Percentiles rank a stretch among this genome's conserved stretches.
phyloP scores from a whole-genome alignment of 169 alveolate species.

The Plasmodium yoelii region DNA sequence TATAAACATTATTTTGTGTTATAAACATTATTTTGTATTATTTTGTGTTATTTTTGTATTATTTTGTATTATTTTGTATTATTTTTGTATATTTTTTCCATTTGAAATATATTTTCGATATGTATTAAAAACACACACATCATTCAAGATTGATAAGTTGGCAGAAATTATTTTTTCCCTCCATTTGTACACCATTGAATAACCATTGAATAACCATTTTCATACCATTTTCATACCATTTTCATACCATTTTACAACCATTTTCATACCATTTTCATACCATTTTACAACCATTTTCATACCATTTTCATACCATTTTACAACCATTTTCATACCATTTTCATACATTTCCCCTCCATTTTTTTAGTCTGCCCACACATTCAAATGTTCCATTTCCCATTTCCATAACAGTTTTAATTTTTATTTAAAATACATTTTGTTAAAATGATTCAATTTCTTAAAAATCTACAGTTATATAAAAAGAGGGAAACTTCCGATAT shows the following conservation, averaged over 20 bases:
- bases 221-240: neutral
- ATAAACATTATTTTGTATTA: no score
- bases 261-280: neutral
- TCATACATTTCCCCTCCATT: no score
- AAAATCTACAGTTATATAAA: slow-evolving; percentile 49
- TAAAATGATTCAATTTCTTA: slow-evolving; percentile 48
- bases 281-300: no score
- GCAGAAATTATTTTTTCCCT: neutral
- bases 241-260: neutral
- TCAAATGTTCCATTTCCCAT: neutral
- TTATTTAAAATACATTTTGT: neutral
- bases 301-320: neutral
- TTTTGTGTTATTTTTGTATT: no score
- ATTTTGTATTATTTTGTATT: neutral
- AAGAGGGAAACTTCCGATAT: slow-evolving; percentile 29
- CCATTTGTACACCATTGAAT: neutral
- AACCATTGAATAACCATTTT: neutral
- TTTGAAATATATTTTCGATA: no score
- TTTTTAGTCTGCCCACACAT: neutral
- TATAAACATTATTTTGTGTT: no score
- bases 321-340: neutral
- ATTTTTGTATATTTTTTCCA: neutral
- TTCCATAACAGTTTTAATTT: neutral
- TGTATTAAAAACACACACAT: no score
- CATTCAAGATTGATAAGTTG: no score